A percentile compares a stretch with the other conserved stretches of the same genome.
Evolutionary conservation across 2,329 filamentous ascomycete species (phyloP).

Genomic region (Epichloe amarillans): DNA sequence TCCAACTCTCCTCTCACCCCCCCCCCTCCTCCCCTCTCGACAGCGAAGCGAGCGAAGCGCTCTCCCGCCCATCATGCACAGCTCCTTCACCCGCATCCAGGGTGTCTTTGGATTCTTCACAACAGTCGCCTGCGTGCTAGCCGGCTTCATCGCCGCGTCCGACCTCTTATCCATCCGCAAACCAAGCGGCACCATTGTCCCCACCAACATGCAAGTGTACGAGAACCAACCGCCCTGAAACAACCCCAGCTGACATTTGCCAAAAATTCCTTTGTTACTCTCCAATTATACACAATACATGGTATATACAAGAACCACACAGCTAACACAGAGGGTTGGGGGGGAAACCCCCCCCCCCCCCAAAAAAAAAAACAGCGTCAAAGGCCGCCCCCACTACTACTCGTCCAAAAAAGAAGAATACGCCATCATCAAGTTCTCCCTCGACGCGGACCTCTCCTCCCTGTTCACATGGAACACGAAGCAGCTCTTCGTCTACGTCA

Average conservation of each 20-base stretch:
- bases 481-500: constrained; percentile 92
- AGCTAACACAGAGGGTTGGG: neutral
- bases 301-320: neutral
- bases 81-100: constrained; percentile 70
- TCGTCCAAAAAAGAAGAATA: constrained; percentile 88
- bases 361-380: constrained; percentile 48
- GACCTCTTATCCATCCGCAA: constrained; percentile 58
- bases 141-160: constrained; percentile 65
- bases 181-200: constrained; percentile 46
- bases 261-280: neutral
- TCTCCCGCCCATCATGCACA: constrained; percentile 60
- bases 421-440: constrained; percentile 82
- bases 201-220: constrained; percentile 79
- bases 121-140: constrained; percentile 74
- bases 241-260: neutral
- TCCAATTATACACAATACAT: too few species aligned
- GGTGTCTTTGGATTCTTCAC: constrained; percentile 98
- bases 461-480: constrained; percentile 99
- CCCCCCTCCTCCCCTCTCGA: neutral
- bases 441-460: constrained; percentile 78
- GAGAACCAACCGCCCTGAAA: constrained; percentile 12
- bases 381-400: constrained; percentile 93
- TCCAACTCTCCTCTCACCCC: neutral
- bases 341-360: too few species aligned
- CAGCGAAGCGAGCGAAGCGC: too few species aligned